Base-by-base conservation (phyloP, 2,329 filamentous ascomycete species). In the Monosporascus sp. region DNA sequence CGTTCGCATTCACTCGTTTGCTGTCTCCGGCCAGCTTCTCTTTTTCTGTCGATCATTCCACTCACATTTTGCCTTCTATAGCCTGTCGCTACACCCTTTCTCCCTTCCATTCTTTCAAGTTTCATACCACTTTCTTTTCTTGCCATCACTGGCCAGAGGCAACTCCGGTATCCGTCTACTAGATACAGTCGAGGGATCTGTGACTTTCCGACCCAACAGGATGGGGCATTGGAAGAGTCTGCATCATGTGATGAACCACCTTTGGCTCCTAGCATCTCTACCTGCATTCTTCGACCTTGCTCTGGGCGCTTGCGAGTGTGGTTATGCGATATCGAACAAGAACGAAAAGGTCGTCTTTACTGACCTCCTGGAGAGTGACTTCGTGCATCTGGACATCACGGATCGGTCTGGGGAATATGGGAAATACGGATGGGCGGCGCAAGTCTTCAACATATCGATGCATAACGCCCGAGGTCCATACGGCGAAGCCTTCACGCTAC, bases 341-440 rank as follows among this genome's bases (percentile, higher is more conserved):
- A 59, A 65, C 4, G 54, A 62, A 7, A 63, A 69, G 47, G 70
- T 75, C 41, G 64, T 87, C 50, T 91, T 88, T 66, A 89, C 86
- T 2, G 84, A 91, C 55, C 65, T 84, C 11, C 69, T 89, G 50
- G 88, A 91, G 65, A 86, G 86, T 20, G 85, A 92, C 70, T 92
- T 92, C 64, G 72, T 84, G 3, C 80, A 81, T 55, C 64, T 81
- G 38, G 60, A 71, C 47, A 70, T 74, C 17, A 63, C 72, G 5
- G 74, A 82, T 59, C 72, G 78, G 3, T 78, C 85, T 58, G 47
- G 53, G 27, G 57, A 50, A 5, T 57, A 54, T 14, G 58, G 58
- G 9, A 56, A 55, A 22, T 60, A 64, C 31, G 65, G 61, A 11
- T 93, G 89, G 89, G 66, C 72, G 26, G 75, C 79, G 16, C 88